These are phyloP conservation scores for Schizophyllum amplum DNA, from an alignment of 1,284 basidiomycete species.

Conservation along the genomic window DNA sequence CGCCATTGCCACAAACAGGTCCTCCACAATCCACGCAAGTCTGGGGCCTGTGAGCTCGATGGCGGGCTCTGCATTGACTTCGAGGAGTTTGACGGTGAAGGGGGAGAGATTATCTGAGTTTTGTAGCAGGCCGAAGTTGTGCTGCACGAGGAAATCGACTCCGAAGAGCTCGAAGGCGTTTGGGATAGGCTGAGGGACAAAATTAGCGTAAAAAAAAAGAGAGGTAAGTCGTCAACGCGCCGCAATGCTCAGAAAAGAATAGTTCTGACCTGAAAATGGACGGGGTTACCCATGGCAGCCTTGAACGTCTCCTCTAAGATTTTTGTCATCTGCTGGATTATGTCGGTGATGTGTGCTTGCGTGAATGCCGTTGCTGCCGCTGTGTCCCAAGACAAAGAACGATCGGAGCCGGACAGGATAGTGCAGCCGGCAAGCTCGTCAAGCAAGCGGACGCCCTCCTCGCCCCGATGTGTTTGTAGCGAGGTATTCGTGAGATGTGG, in stretches of 20 bases:
- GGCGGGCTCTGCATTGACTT: constrained; percentile 94
- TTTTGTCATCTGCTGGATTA: constrained; percentile 57
- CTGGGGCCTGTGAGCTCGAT: constrained; percentile 90
- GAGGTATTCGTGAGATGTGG: constrained; percentile 96
- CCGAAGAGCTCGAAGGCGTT: constrained; percentile 97
- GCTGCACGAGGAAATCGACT: constrained; percentile 80
- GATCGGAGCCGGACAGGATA: no score
- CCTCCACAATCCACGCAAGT: constrained; percentile 71
- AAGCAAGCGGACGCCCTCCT: constrained; percentile 65
- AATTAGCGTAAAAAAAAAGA: background rate
- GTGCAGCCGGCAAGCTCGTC: constrained; percentile 67
- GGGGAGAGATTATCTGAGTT: constrained; percentile 8
- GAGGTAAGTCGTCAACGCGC: background rate
- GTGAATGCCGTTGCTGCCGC: constrained; percentile 15
- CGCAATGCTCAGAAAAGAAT: no score
- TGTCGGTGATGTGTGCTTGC: constrained; percentile 40
- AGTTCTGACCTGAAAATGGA: constrained; percentile 75
- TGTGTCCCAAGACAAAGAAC: no score
- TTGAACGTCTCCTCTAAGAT: constrained; percentile 78
- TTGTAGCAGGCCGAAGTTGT: constrained; percentile 21
- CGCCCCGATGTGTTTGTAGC: constrained; percentile 67
- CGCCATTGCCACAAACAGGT: constrained; percentile 71
- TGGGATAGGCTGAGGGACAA: constrained; percentile 58
- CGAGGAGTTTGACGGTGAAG: constrained; percentile 74
- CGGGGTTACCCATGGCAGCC: constrained; percentile 75